Evolutionary conservation across 73 alveolate genomes (phyloP).

Genomic region (Paramecium bursaria): DNA sequence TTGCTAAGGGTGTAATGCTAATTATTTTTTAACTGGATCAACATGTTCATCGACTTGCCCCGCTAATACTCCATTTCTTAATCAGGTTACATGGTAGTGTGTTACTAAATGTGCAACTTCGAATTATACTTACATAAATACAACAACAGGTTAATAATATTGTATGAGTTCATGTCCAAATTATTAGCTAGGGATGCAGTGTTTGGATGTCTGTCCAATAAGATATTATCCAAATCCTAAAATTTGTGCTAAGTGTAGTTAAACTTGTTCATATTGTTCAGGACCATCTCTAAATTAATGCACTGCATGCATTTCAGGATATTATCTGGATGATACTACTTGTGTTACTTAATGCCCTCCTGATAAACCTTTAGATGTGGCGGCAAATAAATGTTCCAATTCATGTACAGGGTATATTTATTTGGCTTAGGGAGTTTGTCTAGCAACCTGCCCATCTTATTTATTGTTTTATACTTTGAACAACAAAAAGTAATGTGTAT

Average conservation of each 20-base stretch:
- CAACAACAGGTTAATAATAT: neutral
- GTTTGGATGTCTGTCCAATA: neutral
- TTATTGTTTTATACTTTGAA: neutral
- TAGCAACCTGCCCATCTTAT: neutral
- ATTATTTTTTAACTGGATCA: neutral
- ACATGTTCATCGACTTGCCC: neutral
- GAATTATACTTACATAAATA: neutral
- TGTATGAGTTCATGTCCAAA: conserved; percentile 6
- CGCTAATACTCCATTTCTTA: neutral
- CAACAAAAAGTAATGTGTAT: conserved; percentile 9
- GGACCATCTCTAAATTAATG: neutral
- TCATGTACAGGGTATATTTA: neutral
- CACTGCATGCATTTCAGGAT: conserved; percentile 10
- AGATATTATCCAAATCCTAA: neutral
- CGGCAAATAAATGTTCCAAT: neutral
- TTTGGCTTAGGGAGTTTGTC: neutral
- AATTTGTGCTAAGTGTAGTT: neutral
- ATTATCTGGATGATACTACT: conserved; percentile 13
- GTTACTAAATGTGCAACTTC: conserved; percentile 2
- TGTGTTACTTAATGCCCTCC: neutral
- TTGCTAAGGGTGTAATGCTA: neutral
- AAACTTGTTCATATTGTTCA: neutral
- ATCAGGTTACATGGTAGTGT: neutral
- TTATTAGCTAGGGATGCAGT: neutral
- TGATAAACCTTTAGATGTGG: neutral